Percentiles rank a stretch among this genome's conserved stretches.
phyloP scores from a whole-genome alignment of 1,284 basidiomycete genomes.

The Trametes hirsuta region DNA sequence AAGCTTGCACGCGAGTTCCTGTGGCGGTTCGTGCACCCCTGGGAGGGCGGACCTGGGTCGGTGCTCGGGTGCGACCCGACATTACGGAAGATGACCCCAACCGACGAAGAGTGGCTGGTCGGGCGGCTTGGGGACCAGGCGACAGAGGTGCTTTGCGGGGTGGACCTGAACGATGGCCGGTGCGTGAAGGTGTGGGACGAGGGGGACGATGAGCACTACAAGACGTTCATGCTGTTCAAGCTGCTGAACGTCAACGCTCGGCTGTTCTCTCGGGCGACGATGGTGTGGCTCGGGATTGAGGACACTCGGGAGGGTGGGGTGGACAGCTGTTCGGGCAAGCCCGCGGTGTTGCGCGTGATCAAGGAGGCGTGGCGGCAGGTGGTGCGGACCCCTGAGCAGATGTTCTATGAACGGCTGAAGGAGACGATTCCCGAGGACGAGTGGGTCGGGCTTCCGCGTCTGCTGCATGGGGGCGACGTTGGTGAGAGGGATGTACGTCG shows the following conservation, averaged over 20 bases:
- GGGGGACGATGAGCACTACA: neutral
- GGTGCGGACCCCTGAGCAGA: neutral
- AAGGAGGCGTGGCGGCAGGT: constrained; percentile 24
- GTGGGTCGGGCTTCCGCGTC: neutral
- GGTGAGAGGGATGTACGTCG: constrained; percentile 7
- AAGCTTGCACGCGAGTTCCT: constrained; percentile 13
- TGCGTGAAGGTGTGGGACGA: constrained; percentile 2
- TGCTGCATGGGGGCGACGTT: constrained; percentile 8
- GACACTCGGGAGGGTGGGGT: neutral
- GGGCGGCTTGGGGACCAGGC: neutral
- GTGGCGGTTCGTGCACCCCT: constrained; percentile 21
- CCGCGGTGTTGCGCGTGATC: constrained; percentile 2
- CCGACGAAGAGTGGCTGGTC: constrained; percentile 3
- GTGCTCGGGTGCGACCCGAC: constrained; percentile 20
- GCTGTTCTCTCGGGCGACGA: constrained; percentile 21
- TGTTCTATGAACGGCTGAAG: constrained; percentile 13
- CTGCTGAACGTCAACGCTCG: constrained; percentile 11
- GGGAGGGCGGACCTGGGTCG: neutral
- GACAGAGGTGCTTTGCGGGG: neutral
- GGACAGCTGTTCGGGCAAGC: neutral
- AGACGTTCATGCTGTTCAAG: constrained; percentile 7
- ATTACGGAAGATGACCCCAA: neutral
- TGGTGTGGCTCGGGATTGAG: constrained; percentile 12
- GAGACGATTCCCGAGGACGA: neutral
- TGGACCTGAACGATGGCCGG: constrained; percentile 1